Evolutionary conservation across 1,284 basidiomycete genomes (phyloP).

Genomic region (Cystobasidium pallidum): DNA sequence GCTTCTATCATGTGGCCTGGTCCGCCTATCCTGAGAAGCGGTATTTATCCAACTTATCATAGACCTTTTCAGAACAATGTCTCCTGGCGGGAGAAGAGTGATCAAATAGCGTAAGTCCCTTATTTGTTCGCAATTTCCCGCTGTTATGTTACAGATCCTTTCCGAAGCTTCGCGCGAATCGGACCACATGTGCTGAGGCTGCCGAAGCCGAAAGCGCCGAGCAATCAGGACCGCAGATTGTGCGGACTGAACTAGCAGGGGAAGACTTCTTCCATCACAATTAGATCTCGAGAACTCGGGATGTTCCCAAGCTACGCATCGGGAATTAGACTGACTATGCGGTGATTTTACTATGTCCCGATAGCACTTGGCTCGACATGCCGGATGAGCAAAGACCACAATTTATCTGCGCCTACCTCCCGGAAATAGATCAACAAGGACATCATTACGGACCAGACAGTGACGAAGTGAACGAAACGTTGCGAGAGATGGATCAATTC

Average conservation of each 20-base stretch:
- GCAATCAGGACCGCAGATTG: too few species aligned
- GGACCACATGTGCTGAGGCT: too few species aligned
- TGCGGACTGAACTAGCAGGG: too few species aligned
- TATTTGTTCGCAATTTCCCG: background rate
- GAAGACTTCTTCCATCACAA: too few species aligned
- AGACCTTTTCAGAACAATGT: slow-evolving; percentile 63
- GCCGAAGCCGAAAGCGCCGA: too few species aligned
- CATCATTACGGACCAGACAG: slow-evolving; percentile 77
- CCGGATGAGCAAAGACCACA: slow-evolving; percentile 71
- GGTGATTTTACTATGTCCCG: background rate
- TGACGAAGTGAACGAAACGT: slow-evolving; percentile 68
- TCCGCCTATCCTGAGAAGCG: slow-evolving; percentile 69
- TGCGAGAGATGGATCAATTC: slow-evolving; percentile 73
- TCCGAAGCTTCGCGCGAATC: too few species aligned
- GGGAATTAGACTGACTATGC: background rate
- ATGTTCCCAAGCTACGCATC: too few species aligned
- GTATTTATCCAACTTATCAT: slow-evolving; percentile 71
- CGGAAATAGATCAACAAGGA: slow-evolving; percentile 62
- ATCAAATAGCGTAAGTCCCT: slow-evolving; percentile 65
- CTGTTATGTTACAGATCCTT: too few species aligned
- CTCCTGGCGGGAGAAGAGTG: slow-evolving; percentile 68
- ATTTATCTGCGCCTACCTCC: slow-evolving; percentile 69
- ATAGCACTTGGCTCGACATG: slow-evolving; percentile 69
- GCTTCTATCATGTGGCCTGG: slow-evolving; percentile 93
- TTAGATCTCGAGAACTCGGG: too few species aligned